These are phyloP conservation scores for Russula sp. DNA, from an alignment of 768 basidiomycete genomes.

Conservation along the genomic window DNA sequence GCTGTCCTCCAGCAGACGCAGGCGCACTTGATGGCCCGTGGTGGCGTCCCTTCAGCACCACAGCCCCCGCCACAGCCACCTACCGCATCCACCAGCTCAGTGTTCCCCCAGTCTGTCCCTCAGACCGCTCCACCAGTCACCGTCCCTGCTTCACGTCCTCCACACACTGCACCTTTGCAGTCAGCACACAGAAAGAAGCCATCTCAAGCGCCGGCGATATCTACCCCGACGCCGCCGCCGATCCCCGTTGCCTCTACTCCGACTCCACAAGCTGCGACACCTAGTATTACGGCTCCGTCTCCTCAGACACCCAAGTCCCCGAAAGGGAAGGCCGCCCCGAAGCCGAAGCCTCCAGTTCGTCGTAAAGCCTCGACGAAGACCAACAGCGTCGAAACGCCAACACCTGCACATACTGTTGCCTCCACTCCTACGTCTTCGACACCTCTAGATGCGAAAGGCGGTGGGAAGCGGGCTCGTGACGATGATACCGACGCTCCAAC, in stretches of 20 bases:
- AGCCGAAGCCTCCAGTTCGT: slow-evolving; percentile 40
- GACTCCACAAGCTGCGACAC: slow-evolving; percentile 26
- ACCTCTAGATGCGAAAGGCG: slow-evolving; percentile 29
- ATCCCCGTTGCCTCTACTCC: slow-evolving; percentile 22
- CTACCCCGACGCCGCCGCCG: slow-evolving; percentile 25
- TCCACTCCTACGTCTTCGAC: slow-evolving; percentile 24
- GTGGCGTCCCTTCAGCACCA: slow-evolving; percentile 1
- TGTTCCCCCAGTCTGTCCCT: slow-evolving; percentile 1
- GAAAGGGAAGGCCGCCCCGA: slow-evolving; percentile 51
- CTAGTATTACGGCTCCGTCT: slow-evolving; percentile 25
- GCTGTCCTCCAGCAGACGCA: slow-evolving; percentile 2
- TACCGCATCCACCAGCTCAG: background rate
- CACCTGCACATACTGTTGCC: slow-evolving; percentile 14
- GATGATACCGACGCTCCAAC: slow-evolving; percentile 38
- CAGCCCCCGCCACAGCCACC: slow-evolving; percentile 19
- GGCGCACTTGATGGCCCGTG: background rate
- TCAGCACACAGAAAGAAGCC: slow-evolving; percentile 22
- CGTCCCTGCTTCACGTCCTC: slow-evolving; percentile 5
- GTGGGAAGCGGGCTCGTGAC: slow-evolving; percentile 54
- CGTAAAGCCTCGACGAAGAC: slow-evolving; percentile 37
- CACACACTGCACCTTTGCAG: slow-evolving; percentile 2
- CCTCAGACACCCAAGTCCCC: slow-evolving; percentile 59
- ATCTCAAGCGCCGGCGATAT: slow-evolving; percentile 17
- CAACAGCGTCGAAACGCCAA: slow-evolving; percentile 27
- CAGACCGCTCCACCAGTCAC: background rate